Base-by-base conservation (phyloP, 2,329 filamentous ascomycete species). In the Paramyrothecium roridum region DNA sequence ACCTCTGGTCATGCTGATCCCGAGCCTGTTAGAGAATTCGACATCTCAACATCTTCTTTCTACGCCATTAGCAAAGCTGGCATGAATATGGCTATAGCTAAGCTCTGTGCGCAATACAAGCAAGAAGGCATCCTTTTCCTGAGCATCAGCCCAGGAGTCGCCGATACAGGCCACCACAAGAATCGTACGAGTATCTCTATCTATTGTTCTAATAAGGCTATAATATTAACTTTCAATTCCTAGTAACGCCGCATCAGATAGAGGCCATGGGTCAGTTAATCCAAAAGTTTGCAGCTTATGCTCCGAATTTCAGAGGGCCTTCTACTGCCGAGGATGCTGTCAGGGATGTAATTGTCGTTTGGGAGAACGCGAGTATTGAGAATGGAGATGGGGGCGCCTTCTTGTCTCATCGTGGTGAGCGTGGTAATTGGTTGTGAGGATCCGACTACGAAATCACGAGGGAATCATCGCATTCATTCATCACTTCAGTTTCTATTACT, bases 51-150 rank as follows among this genome's bases (percentile, higher is more conserved):
- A 2, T 55, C 59, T 3, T 53, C 69, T 1, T 60, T 73, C 1
- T 85, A 85, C 58, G 58, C 76, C 4, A 69, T 72, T 40, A 76
- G 70, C 63, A 81, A 83, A 64, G 79, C 75, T 0, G 82, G 76
- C 2, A 19, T 79, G 52, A 84, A 84, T 62, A 65, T 78, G 19
- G 69, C 74, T 10, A 67, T 80, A 1, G 77, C 77, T 59, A 85
- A 85, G 67, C 83, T 74, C 66, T 74, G 69, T 55, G 74, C 73
- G 1, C 67, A 78, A 58, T 79, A 80, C 59, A 71, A 67, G 49
- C 67, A 73, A 30, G 69, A 83, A 1, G 80, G 77, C 0, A 71
- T 85, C 1, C 64, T 82, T 1, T 80, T 83, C 63, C 53, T 85
- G 53, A 69, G 68, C n/a, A 65, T 85, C 19, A 74, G 71, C 33